A percentile compares a stretch with the other conserved stretches of the same genome.
Evolutionary conservation across 176 grass and related monocot genomes (phyloP).

Genomic region (Phragmites australis): DNA sequence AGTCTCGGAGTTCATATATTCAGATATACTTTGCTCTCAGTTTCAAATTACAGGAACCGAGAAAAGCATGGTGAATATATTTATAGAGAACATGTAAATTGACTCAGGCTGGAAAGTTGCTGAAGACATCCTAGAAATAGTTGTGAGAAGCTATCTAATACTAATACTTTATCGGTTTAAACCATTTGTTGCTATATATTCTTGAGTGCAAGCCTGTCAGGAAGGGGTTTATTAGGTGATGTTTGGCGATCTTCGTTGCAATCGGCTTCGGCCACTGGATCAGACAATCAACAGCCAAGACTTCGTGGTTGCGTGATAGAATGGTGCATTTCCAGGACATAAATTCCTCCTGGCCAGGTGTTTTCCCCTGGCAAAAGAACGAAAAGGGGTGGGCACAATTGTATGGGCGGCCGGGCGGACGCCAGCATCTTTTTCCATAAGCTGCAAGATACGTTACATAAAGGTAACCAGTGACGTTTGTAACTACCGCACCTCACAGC

Average conservation of each 20-base stretch:
- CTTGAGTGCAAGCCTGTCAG: neutral
- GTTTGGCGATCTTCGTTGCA: neutral
- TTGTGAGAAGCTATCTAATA: neutral
- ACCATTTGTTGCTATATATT: neutral
- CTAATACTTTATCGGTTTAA: neutral
- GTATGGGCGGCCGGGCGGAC: constrained; percentile 34
- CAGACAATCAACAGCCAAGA: constrained; percentile 2
- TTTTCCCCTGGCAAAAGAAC: neutral
- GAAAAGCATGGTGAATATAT: neutral
- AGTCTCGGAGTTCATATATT: neutral
- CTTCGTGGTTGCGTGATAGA: constrained; percentile 6
- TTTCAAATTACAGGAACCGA: neutral
- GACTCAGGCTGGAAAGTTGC: neutral
- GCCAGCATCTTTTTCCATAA: constrained; percentile 48
- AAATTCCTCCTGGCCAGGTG: constrained; percentile 39
- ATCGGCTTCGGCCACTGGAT: neutral
- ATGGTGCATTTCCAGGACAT: constrained; percentile 4
- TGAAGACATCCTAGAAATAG: neutral
- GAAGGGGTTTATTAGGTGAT: neutral
- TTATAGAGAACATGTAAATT: neutral
- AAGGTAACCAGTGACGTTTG: constrained; percentile 26
- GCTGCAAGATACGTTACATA: constrained; percentile 45
- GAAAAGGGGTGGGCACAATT: neutral
- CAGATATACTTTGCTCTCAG: neutral
- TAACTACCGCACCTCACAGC: constrained; percentile 26